phyloP scores from a whole-genome alignment of 1,284 basidiomycete species.

The Anthracocystis panici-leucophaei region DNA sequence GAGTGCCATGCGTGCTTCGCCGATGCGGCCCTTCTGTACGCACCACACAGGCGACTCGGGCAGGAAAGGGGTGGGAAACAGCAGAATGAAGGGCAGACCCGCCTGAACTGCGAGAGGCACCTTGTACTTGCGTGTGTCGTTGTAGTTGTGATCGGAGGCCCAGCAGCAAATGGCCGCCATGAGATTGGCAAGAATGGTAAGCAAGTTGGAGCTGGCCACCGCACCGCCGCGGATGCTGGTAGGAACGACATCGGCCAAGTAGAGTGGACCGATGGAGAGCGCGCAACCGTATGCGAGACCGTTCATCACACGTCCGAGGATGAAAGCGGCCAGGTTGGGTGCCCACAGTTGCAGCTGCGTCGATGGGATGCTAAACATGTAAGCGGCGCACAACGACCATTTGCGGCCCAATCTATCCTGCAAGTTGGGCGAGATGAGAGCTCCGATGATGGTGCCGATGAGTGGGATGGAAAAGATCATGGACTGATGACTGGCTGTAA shows the following conservation, averaged over 20 bases:
- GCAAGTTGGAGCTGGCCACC: constrained; percentile 53
- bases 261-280: constrained; percentile 55
- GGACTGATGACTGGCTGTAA: constrained; percentile 55
- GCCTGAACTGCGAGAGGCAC: constrained; percentile 56
- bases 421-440: constrained; percentile 43
- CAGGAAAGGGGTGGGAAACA: constrained; percentile 43
- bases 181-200: constrained; percentile 54
- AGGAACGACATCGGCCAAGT: constrained; percentile 57
- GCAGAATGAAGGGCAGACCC: constrained; percentile 43
- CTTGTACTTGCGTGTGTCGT: constrained; percentile 39
- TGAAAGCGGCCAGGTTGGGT: constrained; percentile 57
- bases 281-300: constrained; percentile 56
- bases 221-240: constrained; percentile 55
- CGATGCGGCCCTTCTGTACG: constrained; percentile 55
- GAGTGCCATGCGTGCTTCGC: constrained; percentile 46
- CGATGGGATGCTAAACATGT: constrained; percentile 54
- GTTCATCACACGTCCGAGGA: constrained; percentile 59
- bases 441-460: constrained; percentile 57
- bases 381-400: constrained; percentile 52
- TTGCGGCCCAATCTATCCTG: constrained; percentile 56
- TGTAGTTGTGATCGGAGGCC: constrained; percentile 38
- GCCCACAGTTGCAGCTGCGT: constrained; percentile 60
- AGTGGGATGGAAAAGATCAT: constrained; percentile 60
- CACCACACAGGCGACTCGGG: constrained; percentile 58
- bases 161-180: constrained; percentile 55